A percentile compares a stretch with the other conserved stretches of the same genome.
These are phyloP conservation scores for Fonsecaea pedrosoi DNA, from an alignment of 2,329 filamentous ascomycete species.

Conservation along the genomic window DNA sequence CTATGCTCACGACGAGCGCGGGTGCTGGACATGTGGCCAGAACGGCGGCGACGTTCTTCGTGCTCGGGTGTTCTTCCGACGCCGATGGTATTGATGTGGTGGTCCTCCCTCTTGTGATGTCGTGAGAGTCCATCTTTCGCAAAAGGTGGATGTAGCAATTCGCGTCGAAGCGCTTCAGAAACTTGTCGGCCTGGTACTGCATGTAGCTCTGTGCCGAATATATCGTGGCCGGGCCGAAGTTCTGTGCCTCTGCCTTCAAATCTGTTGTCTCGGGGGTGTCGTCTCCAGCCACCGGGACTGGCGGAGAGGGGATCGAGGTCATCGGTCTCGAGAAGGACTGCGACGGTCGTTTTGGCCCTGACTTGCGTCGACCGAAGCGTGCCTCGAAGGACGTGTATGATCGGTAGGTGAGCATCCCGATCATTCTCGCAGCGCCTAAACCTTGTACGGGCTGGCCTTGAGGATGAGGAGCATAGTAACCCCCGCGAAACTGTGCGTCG, in stretches of 20 bases:
- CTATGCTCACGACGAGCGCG: conserved; percentile 86
- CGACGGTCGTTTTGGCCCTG: conserved; percentile 60
- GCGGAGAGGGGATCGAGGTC: conserved; percentile 32
- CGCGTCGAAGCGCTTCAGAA: conserved; percentile 94
- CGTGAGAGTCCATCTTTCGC: conserved; percentile 94
- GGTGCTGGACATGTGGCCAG: conserved; percentile 68
- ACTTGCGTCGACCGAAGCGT: conserved; percentile 92
- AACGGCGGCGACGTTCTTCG: conserved; percentile 76
- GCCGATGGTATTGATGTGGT: conserved; percentile 56
- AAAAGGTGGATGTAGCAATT: conserved; percentile 99
- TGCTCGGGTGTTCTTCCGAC: conserved; percentile 2
- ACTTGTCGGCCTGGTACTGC: conserved; percentile 94
- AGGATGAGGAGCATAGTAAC: conserved; percentile 77
- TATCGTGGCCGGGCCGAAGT: conserved; percentile 36
- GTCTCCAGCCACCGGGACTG: conserved; percentile 5
- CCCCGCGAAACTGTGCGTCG: conserved; percentile 96
- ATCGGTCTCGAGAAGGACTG: conserved; percentile 4
- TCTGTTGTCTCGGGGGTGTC: conserved; percentile 18
- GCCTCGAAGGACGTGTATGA: conserved; percentile 96
- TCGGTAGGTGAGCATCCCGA: conserved; percentile 90
- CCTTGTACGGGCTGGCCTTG: conserved; percentile 84
- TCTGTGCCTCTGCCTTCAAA: not conserved
- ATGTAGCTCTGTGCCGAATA: conserved; percentile 98
- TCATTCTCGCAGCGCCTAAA: conserved; percentile 93
- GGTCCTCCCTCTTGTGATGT: conserved; percentile 80